Base-by-base conservation (phyloP, 2,329 filamentous ascomycete species). In the Leptographium wingfieldii region DNA sequence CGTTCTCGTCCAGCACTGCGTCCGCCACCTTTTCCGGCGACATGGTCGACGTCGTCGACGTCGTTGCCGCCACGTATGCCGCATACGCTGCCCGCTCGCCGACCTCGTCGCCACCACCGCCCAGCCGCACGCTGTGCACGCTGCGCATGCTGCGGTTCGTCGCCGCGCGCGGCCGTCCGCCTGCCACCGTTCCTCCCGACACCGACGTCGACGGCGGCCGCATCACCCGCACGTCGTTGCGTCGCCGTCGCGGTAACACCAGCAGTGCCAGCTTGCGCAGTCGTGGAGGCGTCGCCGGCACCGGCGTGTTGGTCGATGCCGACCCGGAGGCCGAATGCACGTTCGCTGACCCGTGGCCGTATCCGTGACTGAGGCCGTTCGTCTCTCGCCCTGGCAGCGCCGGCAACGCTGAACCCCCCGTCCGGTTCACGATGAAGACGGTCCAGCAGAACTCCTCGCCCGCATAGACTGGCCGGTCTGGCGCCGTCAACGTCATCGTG, bases 401-500 rank as follows among this genome's bases (percentile, higher is more conserved):
- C 54, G 12, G 25, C 19, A 7, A 40, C 38, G 16, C 27, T 40
- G 11, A 27, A 35, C 3, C 57, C 53, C 10, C 72, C 65, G 81
- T 83, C 56, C 86, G 82, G 70, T 92, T 94, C 64, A 90, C 85
- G 46, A 92, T 84, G 67, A 90, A 87, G 19, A 92, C 79, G 40
- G 80, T 80, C 85, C 89, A 90, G 49, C 76, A 75, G 69, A 94
- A 91, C 56, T 84, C 76, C 54, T 88, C 78, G 46, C 86, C 86
- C 0, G 84, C 79, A 60, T 76, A 77, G 29, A 89, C 76, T 58
- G 79, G 76, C 27, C 72, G 67, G 14, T 71, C 62, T 40, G 87
- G 86, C 0, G 81, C 84, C 6, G 80, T 81, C 68, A 94, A 86
- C 49, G 86, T 90, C 73, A 92, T 83, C 43, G 85, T 89, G 60